phyloP scores from a whole-genome alignment of 2,329 filamentous ascomycete genomes.

The Colletotrichum liriopes region DNA sequence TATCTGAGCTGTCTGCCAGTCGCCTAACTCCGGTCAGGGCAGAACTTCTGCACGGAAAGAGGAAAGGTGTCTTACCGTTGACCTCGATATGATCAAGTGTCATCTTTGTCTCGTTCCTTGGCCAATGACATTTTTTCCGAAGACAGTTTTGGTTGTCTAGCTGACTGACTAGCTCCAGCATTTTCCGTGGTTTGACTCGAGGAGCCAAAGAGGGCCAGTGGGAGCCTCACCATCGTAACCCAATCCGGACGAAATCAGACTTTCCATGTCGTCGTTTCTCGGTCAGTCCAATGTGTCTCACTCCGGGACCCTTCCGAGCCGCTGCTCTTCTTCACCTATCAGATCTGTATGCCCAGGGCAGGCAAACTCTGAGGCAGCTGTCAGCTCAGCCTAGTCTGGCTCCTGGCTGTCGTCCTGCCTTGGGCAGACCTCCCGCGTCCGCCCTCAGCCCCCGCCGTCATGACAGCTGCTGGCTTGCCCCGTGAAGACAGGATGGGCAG shows the following conservation, averaged over 20 bases:
- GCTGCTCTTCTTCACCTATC: neutral
- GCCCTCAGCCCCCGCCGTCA: constrained; percentile 35
- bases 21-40: neutral
- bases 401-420: constrained; percentile 20
- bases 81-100: constrained; percentile 25
- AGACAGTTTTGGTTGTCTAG: constrained; percentile 17
- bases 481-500: neutral
- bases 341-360: constrained; percentile 13
- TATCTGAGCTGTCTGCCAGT: constrained; percentile 2
- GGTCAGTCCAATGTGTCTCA: constrained; percentile 24
- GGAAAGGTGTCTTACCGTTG: constrained; percentile 21
- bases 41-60: constrained; percentile 30
- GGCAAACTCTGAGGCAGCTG: constrained; percentile 24
- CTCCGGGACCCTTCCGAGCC: constrained; percentile 19
- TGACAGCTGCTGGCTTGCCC: constrained; percentile 30
- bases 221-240: neutral
- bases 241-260: constrained; percentile 31
- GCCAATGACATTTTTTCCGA: constrained; percentile 12
- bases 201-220: constrained; percentile 6
- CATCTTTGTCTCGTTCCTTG: constrained; percentile 16
- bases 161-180: constrained; percentile 5
- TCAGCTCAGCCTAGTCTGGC: constrained; percentile 1
- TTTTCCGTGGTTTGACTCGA: neutral
- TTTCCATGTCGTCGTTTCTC: constrained; percentile 24
- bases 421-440: constrained; percentile 19